phyloP scores from a whole-genome alignment of 441 rosid genomes.

The Populus hybrid region DNA sequence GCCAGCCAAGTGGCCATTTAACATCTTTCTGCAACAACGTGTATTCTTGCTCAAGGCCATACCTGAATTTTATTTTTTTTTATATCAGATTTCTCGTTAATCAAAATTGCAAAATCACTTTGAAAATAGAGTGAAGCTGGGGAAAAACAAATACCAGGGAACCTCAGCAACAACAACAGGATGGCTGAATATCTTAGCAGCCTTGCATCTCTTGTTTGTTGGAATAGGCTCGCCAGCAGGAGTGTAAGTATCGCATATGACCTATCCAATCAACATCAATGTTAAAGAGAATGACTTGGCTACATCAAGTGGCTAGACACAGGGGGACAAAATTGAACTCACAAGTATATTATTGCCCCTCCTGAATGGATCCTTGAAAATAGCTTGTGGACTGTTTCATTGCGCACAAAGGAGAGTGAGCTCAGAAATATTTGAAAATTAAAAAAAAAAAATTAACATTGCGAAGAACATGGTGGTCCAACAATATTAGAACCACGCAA shows the following conservation, averaged over 20 bases:
- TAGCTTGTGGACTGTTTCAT: constrained; percentile 63
- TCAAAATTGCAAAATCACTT: background rate
- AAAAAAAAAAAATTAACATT: no score
- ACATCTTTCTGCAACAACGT: constrained; percentile 67
- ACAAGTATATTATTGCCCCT: constrained; percentile 75
- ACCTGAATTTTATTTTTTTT: constrained; percentile 38
- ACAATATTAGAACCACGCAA: background rate
- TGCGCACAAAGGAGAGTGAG: background rate
- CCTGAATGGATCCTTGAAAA: constrained; percentile 76
- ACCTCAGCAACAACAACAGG: constrained; percentile 35
- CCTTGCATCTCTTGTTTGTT: constrained; percentile 56
- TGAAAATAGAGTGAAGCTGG: background rate
- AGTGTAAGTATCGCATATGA: constrained; percentile 71
- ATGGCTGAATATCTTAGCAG: constrained; percentile 45
- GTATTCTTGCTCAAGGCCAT: constrained; percentile 84
- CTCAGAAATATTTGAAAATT: background rate
- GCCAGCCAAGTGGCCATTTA: constrained; percentile 89
- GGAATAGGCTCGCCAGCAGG: constrained; percentile 68
- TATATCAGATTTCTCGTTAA: constrained; percentile 13
- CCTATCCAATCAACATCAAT: constrained; percentile 28
- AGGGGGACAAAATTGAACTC: background rate
- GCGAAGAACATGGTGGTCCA: background rate
- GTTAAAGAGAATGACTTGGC: background rate
- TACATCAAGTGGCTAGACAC: background rate
- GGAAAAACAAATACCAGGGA: constrained; percentile 45